Base-by-base conservation (phyloP, 306 rosid genomes). In the Sicyos baderoa region DNA sequence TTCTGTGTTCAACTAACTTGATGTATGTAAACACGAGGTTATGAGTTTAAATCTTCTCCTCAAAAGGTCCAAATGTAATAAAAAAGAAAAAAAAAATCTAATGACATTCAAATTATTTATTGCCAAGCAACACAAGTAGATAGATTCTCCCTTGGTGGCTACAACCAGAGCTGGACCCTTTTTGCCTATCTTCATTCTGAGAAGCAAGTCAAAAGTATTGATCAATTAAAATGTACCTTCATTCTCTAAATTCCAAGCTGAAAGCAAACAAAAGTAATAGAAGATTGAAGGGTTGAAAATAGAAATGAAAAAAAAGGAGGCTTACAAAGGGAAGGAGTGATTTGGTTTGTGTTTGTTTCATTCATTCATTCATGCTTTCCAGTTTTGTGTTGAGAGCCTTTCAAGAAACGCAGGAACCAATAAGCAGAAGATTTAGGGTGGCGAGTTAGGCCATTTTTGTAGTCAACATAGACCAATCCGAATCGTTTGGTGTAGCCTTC, bases 401-500 rank as follows among this genome's bases (percentile, higher is more conserved):
- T 87, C 55, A 92, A 77, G 83, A 92, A 89, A 70, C 88, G 82
- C 53, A 77, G 74, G 82, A 92, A 92, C 96, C 98, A 92, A 52
- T 84, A 86, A 4, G 98, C 96, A 17, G 98, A 92, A 68, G 98
- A 92, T 75, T 92, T 92, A 0, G 92, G 97, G 79, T 92, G 91
- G 75, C 97, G 84, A 22, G 87, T 71, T 55, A 87, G 91, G 17
- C 84, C 95, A 63, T 89, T 81, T 75, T 89, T 87, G 73, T 83
- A 92, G 83, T 92, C 95, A 5, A 92, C 89, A 70, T 82, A 87
- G 4, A 92, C 79, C 82, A 92, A 83, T 54, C 98, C 96, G 54
- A 92, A 92, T 51, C 96, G 93, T 78, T 89, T 92, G 15, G 98
- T 87, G 74, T 87, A 92, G 15, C 98, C 98, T 80, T 87, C 85